A percentile compares a stretch with the other conserved stretches of the same genome.
Evolutionary conservation across 129 eudicot genomes (phyloP).

Genomic region (Centrapalus pauciflorus): DNA sequence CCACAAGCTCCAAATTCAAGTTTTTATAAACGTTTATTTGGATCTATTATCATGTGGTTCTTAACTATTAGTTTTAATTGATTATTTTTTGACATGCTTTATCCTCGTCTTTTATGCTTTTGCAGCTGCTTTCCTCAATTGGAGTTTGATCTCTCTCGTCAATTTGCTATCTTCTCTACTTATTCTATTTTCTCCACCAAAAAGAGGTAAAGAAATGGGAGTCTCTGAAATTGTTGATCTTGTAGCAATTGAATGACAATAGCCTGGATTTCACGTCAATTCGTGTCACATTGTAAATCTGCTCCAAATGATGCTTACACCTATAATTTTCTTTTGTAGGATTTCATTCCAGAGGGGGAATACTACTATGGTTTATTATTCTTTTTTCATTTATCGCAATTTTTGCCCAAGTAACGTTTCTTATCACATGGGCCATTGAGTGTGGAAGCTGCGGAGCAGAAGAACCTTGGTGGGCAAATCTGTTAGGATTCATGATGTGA

Average conservation of each 20-base stretch:
- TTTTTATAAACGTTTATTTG: not conserved
- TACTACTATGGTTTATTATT: conserved; percentile 29
- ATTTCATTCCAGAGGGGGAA: conserved; percentile 24
- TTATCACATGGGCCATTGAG: conserved; percentile 34
- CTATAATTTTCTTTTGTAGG: conserved; percentile 14
- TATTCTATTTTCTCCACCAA: conserved; percentile 56
- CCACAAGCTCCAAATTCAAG: too few relatives aligned
- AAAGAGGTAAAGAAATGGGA: conserved; percentile 67
- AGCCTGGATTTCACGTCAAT: too few relatives aligned
- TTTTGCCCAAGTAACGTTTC: conserved; percentile 34
- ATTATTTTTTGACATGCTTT: not conserved
- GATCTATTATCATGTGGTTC: not conserved
- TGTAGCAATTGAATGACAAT: too few relatives aligned
- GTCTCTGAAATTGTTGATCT: too few relatives aligned
- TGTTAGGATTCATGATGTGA: conserved; percentile 47
- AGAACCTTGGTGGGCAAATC: conserved; percentile 45
- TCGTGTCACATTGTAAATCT: not conserved
- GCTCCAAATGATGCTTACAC: not conserved
- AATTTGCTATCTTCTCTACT: conserved; percentile 62
- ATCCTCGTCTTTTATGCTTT: conserved; percentile 8
- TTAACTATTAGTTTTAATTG: not conserved
- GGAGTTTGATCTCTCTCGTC: conserved; percentile 82
- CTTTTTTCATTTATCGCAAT: conserved; percentile 34
- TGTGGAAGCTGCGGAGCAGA: conserved; percentile 29
- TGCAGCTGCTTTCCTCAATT: conserved; percentile 87